A percentile compares a stretch with the other conserved stretches of the same genome.
Evolutionary conservation across 495 filamentous ascomycete genomes (phyloP).

Genomic region (Penicillium desertorum): DNA sequence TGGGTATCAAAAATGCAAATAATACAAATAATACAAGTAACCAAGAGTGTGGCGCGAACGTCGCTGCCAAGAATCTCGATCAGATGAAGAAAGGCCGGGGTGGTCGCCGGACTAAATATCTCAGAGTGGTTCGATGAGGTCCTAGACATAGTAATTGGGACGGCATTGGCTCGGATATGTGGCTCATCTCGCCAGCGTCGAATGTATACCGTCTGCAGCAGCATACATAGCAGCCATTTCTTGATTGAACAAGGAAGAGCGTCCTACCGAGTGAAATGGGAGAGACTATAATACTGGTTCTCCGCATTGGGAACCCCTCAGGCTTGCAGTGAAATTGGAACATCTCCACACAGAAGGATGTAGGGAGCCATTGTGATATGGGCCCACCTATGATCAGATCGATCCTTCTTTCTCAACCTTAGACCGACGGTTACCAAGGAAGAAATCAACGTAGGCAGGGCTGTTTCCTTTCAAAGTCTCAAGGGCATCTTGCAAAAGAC

Average conservation of each 20-base stretch:
- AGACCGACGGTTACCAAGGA: constrained; percentile 46
- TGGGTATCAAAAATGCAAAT: constrained; percentile 28
- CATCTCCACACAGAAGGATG: background rate
- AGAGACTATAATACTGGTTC: background rate
- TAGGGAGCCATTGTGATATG: background rate
- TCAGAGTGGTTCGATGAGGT: background rate
- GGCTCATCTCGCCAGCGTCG: background rate
- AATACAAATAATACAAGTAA: constrained; percentile 13
- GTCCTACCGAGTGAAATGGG: background rate
- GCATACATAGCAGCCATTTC: constrained; percentile 1
- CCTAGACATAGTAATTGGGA: background rate
- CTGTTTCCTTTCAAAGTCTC: constrained; percentile 63
- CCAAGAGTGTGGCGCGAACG: background rate
- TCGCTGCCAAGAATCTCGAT: background rate
- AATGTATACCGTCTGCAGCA: background rate
- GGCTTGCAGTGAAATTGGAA: background rate
- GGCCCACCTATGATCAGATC: constrained; percentile 19
- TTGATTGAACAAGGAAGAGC: background rate
- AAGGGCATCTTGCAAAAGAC: constrained; percentile 73
- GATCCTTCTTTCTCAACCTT: constrained; percentile 15
- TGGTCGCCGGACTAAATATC: background rate
- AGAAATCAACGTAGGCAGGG: constrained; percentile 69
- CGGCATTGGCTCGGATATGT: background rate
- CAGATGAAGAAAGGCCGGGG: background rate
- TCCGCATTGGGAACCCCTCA: background rate